Conservation (phyloP, 2,329 filamentous ascomycete species). For the Fusarium burgessii region DNA sequence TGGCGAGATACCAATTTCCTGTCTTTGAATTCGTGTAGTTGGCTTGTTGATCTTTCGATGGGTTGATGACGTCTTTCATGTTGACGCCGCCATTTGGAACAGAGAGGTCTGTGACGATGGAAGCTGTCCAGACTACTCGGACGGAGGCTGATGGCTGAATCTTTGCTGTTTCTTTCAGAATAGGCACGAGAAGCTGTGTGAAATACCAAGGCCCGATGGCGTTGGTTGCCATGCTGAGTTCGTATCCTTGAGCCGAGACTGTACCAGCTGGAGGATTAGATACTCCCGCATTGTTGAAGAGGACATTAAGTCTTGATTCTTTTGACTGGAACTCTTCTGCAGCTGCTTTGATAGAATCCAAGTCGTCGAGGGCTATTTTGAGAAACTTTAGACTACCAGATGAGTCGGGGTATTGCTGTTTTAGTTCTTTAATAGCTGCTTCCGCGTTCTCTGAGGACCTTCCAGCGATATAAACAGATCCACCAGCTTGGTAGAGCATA, state of each 20-base stretch:
- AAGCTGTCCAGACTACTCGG: slow-evolving; percentile 29
- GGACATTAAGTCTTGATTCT: slow-evolving; percentile 24
- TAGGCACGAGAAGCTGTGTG: slow-evolving; percentile 26
- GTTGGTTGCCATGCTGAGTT: slow-evolving; percentile 36
- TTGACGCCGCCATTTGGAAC: slow-evolving; percentile 19
- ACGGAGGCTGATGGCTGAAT: slow-evolving; percentile 1
- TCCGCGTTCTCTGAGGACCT: slow-evolving; percentile 21
- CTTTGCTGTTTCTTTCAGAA: slow-evolving; percentile 11
- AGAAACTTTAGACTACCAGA: slow-evolving; percentile 15
- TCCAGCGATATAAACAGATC: slow-evolving; percentile 32
- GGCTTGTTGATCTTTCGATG: background rate
- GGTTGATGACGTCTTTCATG: slow-evolving; percentile 5
- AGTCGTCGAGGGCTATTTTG: slow-evolving; percentile 17
- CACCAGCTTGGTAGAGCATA: slow-evolving; percentile 24
- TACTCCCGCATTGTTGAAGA: slow-evolving; percentile 38
- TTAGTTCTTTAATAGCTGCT: slow-evolving; percentile 6
- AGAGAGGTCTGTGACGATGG: slow-evolving; percentile 19
- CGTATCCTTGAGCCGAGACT: slow-evolving; percentile 27
- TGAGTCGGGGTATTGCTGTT: background rate
- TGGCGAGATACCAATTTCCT: slow-evolving; percentile 30
- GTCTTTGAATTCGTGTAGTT: slow-evolving; percentile 33
- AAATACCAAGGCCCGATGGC: slow-evolving; percentile 31
- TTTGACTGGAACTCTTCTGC: slow-evolving; percentile 11
- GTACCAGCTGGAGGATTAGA: slow-evolving; percentile 26
- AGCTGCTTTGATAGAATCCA: slow-evolving; percentile 14